Percentiles rank a stretch among this genome's conserved stretches.
These are phyloP conservation scores for Exophiala phaeomuriformis DNA, from an alignment of 2,329 filamentous ascomycete genomes.

Conservation along the genomic window DNA sequence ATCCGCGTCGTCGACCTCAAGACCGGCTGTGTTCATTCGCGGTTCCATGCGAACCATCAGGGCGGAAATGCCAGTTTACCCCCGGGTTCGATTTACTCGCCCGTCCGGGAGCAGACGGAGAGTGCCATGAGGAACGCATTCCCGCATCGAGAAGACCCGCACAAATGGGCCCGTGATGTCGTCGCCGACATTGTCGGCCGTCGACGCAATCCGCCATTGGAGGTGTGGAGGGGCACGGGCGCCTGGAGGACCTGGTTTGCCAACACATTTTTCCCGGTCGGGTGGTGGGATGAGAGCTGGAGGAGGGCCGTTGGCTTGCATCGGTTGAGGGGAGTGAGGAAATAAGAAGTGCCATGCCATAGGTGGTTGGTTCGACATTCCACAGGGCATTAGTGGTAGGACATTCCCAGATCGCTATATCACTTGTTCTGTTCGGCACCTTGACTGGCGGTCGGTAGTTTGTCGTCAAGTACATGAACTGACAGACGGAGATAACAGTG, in stretches of 20 bases:
- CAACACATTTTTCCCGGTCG: slow-evolving; percentile 12
- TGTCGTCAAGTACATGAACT: too few relatives aligned
- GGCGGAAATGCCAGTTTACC: slow-evolving; percentile 12
- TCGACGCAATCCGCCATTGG: slow-evolving; percentile 11
- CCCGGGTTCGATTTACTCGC: slow-evolving; percentile 10
- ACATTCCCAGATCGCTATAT: too few relatives aligned
- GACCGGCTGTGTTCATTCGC: slow-evolving; percentile 20
- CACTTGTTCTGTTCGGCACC: too few relatives aligned
- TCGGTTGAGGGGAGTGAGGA: slow-evolving; percentile 3
- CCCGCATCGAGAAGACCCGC: slow-evolving; percentile 16
- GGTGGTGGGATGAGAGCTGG: slow-evolving; percentile 22
- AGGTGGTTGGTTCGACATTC: too few relatives aligned
- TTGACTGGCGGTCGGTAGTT: too few relatives aligned
- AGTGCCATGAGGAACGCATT: slow-evolving; percentile 18
- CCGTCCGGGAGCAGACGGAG: slow-evolving; percentile 15
- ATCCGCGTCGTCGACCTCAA: slow-evolving; percentile 30
- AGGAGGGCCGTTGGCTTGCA: slow-evolving; percentile 15
- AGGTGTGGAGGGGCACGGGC: slow-evolving; percentile 20
- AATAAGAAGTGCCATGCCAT: neutral
- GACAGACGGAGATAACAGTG: too few relatives aligned
- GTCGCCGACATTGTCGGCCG: slow-evolving; percentile 7
- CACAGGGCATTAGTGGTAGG: too few relatives aligned
- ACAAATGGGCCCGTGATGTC: slow-evolving; percentile 14
- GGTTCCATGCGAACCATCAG: slow-evolving; percentile 21
- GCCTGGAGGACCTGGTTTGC: slow-evolving; percentile 20